Conservation (phyloP, 75 land plant genomes). For the Isoetes taiwanensis region DNA sequence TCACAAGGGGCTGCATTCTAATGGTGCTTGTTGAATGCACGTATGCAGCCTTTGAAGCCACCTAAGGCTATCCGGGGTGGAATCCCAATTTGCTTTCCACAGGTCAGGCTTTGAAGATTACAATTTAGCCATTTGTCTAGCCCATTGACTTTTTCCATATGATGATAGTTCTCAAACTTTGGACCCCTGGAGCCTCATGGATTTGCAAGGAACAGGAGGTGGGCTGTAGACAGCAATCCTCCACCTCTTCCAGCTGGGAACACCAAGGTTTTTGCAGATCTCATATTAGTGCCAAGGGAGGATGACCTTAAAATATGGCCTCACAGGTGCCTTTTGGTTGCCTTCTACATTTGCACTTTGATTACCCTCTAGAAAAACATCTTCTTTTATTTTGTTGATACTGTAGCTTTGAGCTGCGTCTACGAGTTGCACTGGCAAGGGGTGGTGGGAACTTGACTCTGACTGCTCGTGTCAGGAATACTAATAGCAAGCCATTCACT, state of each 20-base stretch:
- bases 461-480: conserved; percentile 27
- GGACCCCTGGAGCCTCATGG: conserved; percentile 55
- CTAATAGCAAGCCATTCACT: conserved; percentile 22
- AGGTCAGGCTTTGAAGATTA: conserved; percentile 27
- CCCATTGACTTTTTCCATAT: background rate
- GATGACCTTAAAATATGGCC: conserved; percentile 48
- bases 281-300: conserved; percentile 43
- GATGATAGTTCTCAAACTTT: conserved; percentile 48
- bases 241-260: conserved; percentile 41
- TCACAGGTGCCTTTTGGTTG: conserved; percentile 18
- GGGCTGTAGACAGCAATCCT: conserved; percentile 39
- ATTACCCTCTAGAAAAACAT: too few species aligned
- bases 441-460: conserved; percentile 20
- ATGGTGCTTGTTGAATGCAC: too few species aligned
- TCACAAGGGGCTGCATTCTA: too few species aligned
- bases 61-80: conserved; percentile 62
- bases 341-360: too few species aligned
- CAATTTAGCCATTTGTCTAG: background rate
- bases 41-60: conserved; percentile 42
- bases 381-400: background rate
- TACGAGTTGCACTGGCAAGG: conserved; percentile 15
- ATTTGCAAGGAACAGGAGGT: conserved; percentile 49
- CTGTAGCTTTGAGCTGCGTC: conserved; percentile 32
- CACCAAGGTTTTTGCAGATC: conserved; percentile 38
- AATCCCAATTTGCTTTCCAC: conserved; percentile 61